Evolutionary conservation across 805 yeast species (phyloP).

Genomic region (Brettanomyces anomalus): DNA sequence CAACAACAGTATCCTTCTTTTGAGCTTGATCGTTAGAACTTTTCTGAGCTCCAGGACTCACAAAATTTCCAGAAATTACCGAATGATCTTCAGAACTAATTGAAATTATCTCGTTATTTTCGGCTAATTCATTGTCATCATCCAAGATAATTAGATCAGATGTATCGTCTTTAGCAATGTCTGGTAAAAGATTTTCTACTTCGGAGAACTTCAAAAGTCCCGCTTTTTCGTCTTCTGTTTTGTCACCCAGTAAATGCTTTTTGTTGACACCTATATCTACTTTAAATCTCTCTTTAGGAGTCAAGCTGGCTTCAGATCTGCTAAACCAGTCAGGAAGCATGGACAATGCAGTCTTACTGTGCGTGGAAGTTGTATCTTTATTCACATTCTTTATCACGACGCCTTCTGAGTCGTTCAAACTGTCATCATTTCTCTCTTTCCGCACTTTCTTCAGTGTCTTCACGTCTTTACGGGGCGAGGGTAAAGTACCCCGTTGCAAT

Average conservation of each 20-base stretch:
- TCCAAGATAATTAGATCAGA: background rate
- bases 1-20: background rate
- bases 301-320: constrained; percentile 11
- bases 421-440: background rate
- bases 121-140: background rate
- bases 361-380: constrained; percentile 7
- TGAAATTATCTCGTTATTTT: background rate
- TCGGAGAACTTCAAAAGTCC: constrained; percentile 47
- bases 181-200: constrained; percentile 27
- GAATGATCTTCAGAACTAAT: background rate
- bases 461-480: constrained; percentile 1
- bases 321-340: constrained; percentile 28
- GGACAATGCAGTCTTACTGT: too few species aligned
- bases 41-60: constrained; percentile 10
- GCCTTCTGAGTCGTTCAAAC: background rate
- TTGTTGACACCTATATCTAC: constrained; percentile 1
- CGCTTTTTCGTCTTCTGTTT: constrained; percentile 33
- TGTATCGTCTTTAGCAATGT: background rate
- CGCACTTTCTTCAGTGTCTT: background rate
- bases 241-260: background rate
- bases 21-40: constrained; percentile 10
- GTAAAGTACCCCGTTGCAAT: constrained; percentile 2
- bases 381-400: background rate
- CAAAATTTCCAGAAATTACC: background rate
- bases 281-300: background rate